phyloP scores from a whole-genome alignment of 2,329 filamentous ascomycete genomes.

The Shiraia sp. region DNA sequence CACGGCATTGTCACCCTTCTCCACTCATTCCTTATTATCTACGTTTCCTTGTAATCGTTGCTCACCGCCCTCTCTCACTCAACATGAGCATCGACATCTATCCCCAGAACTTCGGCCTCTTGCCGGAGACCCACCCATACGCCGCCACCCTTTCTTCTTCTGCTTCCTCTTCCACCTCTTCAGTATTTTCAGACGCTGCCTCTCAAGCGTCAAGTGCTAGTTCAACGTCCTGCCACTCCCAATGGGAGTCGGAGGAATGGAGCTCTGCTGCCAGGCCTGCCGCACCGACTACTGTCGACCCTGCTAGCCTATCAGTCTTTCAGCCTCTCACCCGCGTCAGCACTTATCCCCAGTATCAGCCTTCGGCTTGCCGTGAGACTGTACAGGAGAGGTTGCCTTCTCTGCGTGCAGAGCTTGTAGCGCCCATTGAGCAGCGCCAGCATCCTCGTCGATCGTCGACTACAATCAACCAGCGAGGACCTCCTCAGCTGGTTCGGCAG shows the following conservation, averaged over 20 bases:
- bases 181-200: constrained; percentile 71
- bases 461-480: constrained; percentile 62
- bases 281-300: constrained; percentile 27
- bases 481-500: constrained; percentile 80
- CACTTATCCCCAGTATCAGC: constrained; percentile 43
- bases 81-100: constrained; percentile 47
- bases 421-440: constrained; percentile 66
- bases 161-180: constrained; percentile 75
- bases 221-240: constrained; percentile 64
- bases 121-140: constrained; percentile 59
- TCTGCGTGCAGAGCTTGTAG: constrained; percentile 46
- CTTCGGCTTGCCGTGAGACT: constrained; percentile 44
- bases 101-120: constrained; percentile 38
- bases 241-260: constrained; percentile 48
- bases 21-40: constrained; percentile 40
- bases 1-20: constrained; percentile 30
- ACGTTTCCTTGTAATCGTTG: constrained; percentile 20
- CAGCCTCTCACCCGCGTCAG: constrained; percentile 41
- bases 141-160: constrained; percentile 73
- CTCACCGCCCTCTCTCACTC: constrained; percentile 21
- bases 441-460: constrained; percentile 62
- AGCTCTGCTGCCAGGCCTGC: constrained; percentile 27
- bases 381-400: constrained; percentile 37
- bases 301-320: constrained; percentile 26
- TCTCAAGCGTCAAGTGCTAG: constrained; percentile 72